phyloP scores from a whole-genome alignment of 2,329 filamentous ascomycete species.

The Herpotrichia juniperi region DNA sequence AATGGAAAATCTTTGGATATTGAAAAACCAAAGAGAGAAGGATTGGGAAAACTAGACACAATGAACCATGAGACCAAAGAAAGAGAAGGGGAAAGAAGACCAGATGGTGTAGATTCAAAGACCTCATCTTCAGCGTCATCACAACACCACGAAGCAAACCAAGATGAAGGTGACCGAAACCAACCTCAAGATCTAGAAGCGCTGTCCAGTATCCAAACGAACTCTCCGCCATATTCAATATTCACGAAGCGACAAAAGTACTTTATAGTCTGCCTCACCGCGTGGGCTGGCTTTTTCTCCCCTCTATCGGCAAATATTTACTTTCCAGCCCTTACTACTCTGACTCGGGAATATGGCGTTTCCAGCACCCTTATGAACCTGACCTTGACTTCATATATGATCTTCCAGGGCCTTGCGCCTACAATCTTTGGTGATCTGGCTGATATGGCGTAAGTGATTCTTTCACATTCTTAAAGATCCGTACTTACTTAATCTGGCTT shows the following conservation, averaged over 20 bases:
- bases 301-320: constrained; percentile 54
- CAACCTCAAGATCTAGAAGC: constrained; percentile 18
- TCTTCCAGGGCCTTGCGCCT: constrained; percentile 53
- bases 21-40: neutral
- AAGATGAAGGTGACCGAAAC: neutral
- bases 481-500: neutral
- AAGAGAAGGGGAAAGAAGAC: constrained; percentile 4
- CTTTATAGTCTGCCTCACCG: constrained; percentile 16
- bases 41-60: neutral
- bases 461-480: neutral
- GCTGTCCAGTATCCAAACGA: constrained; percentile 12
- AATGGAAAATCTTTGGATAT: neutral
- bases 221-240: constrained; percentile 23
- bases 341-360: constrained; percentile 49
- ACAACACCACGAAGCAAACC: neutral
- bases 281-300: constrained; percentile 34
- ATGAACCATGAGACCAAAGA: neutral
- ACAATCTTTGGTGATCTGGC: constrained; percentile 50
- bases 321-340: constrained; percentile 51
- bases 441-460: constrained; percentile 30
- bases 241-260: constrained; percentile 23
- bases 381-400: constrained; percentile 53
- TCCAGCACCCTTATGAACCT: constrained; percentile 47
- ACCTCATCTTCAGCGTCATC: constrained; percentile 5
- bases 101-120: neutral